phyloP scores from a whole-genome alignment of 257 asterid genomes.

The Solanum sejunctum region DNA sequence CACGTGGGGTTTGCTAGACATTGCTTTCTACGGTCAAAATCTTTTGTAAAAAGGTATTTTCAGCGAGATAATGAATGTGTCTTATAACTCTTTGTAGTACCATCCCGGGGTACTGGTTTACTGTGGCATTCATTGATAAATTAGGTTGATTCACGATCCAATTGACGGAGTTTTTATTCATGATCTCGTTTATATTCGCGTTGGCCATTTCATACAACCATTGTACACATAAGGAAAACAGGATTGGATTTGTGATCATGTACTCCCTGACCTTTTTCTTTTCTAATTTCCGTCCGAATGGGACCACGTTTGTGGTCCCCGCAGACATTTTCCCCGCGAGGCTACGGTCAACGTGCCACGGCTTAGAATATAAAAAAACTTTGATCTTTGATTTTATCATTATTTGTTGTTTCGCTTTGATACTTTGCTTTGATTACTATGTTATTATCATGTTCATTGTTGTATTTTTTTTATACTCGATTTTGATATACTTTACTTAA shows the following conservation, averaged over 20 bases:
- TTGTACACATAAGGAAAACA: constrained; percentile 12
- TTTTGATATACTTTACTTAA: background rate
- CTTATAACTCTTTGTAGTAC: constrained; percentile 27
- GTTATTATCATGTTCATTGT: background rate
- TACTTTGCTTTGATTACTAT: background rate
- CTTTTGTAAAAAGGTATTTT: constrained; percentile 34
- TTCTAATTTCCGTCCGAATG: constrained; percentile 38
- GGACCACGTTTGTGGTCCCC: constrained; percentile 36
- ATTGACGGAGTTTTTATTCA: constrained; percentile 20
- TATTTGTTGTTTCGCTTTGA: no score
- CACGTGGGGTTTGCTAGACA: constrained; percentile 33
- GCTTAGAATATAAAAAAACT: background rate
- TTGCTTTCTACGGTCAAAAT: constrained; percentile 20
- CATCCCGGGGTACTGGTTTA: constrained; percentile 41
- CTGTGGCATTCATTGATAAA: constrained; percentile 25
- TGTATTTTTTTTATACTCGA: accelerated
- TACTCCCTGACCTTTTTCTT: constrained; percentile 30
- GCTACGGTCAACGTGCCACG: constrained; percentile 26
- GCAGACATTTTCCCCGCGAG: constrained; percentile 8
- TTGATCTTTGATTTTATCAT: no score
- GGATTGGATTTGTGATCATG: constrained; percentile 23
- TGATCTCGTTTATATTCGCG: constrained; percentile 30
- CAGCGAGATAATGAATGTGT: constrained; percentile 16
- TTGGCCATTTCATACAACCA: constrained; percentile 25
- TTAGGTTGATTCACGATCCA: constrained; percentile 1